Conservation (phyloP, 257 asterid genomes). For the Solanum chaucha region DNA sequence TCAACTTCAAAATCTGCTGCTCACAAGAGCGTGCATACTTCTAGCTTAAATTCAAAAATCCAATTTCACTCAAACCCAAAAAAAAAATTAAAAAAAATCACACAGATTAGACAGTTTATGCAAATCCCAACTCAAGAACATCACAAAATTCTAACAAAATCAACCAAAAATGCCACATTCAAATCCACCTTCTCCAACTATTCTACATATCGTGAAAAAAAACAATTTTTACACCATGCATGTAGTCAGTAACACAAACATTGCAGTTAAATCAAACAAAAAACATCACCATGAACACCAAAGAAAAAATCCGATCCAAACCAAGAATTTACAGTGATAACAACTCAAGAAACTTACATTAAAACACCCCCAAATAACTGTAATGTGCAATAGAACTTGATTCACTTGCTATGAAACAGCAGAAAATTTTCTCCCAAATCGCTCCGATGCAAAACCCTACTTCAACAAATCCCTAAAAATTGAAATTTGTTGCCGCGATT, state of each 20-base stretch:
- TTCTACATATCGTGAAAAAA: neutral
- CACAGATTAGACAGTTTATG: neutral
- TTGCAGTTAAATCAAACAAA: neutral
- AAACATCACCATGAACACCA: neutral
- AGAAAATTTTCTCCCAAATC: neutral
- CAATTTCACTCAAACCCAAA: neutral
- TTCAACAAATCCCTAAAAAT: neutral
- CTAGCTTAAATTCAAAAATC: neutral
- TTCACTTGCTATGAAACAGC: neutral
- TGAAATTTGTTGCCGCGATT: neutral
- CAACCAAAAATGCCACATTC: neutral
- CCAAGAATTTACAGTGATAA: neutral
- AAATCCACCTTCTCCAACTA: neutral
- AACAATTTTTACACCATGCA: neutral
- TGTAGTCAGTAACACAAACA: neutral
- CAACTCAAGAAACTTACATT: neutral
- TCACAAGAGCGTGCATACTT: neutral
- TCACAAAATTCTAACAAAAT: neutral
- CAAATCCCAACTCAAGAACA: neutral
- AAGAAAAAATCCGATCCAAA: neutral
- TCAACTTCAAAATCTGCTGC: neutral
- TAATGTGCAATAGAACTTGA: neutral
- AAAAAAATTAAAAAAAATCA: neutral
- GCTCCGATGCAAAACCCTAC: neutral
- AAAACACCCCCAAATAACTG: neutral